Conservation (phyloP, 2,329 filamentous ascomycete species). For the Amesomyces nigricolor region DNA sequence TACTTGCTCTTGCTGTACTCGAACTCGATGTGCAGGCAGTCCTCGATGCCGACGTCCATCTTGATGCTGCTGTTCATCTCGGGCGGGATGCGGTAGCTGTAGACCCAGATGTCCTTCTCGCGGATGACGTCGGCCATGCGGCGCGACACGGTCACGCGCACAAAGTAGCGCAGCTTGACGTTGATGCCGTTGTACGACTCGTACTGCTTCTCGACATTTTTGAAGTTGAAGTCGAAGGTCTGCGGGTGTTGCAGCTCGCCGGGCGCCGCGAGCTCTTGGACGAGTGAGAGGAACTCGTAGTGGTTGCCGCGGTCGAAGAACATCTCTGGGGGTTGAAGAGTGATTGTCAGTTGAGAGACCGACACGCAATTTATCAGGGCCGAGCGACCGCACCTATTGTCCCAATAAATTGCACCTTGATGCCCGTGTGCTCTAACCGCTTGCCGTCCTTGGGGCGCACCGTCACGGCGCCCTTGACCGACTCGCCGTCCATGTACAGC, state of each 20-base stretch:
- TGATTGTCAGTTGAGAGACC: background rate
- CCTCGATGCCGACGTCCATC: constrained; percentile 99
- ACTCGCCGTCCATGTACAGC: constrained; percentile 96
- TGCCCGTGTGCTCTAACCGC: constrained; percentile 93
- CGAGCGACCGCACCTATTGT: constrained; percentile 67
- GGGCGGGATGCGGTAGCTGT: constrained; percentile 94
- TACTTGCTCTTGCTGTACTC: constrained; percentile 99
- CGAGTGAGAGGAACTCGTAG: constrained; percentile 96
- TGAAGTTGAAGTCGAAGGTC: constrained; percentile 99
- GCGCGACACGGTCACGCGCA: constrained; percentile 91
- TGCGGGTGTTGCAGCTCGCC: constrained; percentile 98
- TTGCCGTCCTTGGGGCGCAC: constrained; percentile 97
- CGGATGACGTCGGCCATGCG: constrained; percentile 97
- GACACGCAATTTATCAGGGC: background rate
- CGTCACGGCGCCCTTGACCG: constrained; percentile 92
- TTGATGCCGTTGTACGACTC: constrained; percentile 99
- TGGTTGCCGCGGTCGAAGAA: constrained; percentile 99
- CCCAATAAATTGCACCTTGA: constrained; percentile 99
- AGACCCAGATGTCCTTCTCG: constrained; percentile 99
- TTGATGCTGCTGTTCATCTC: constrained; percentile 99
- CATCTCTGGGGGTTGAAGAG: constrained; percentile 63
- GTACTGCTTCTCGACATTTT: constrained; percentile 99
- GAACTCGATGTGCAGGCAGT: constrained; percentile 98
- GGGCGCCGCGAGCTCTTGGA: constrained; percentile 92
- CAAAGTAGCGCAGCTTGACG: constrained; percentile 96